Evolutionary conservation across 164 flowering plant species (phyloP), one percentile per base, ranked within the genome.

Genomic region (Akebia trifoliata): DNA sequence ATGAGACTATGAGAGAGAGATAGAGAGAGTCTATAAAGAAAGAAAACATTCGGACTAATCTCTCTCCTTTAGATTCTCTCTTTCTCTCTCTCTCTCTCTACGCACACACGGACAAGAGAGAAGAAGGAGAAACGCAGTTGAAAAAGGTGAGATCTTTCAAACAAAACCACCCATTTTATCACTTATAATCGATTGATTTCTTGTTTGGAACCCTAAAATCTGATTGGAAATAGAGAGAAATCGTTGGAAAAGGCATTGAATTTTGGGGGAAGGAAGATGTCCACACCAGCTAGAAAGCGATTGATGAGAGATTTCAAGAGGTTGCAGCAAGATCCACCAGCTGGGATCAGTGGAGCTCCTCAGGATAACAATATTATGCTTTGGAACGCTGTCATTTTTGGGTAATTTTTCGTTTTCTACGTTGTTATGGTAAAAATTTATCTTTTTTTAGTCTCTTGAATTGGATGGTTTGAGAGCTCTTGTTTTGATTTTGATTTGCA

Each of bases 341-440:
- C 86, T 1, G 90, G 90, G 21, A 78, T 84, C 65, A 84, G 84
- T 51, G 84, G 90, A 28, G 85, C 87, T 49, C 90, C 90, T 35
- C 87, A 82, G 32, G 90, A 84, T 57, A 80, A 81, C 54, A 85
- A 81, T 65, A 85, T 85, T 34, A 82, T 80, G 87, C 76, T 85
- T 2, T 82, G 87, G 91, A 85, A 85, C 71, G 91, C 91, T 55
- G 87, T 84, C 56, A 85, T 85, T 56, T 85, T 85, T 57, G 87
- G 91, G 91, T 82, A 72, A 45, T 57, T 56, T 30, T 28, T 56
- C 38, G n/a, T 56, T n/a, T 22, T 0, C n/a, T 20, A 24, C 15
- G 0, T 14, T 43, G 34, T 14, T 32, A 4, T 47, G 2, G 29
- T 44, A 20, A 11, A 17, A 14, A 21, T 31, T 48, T 11, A 12